phyloP scores from a whole-genome alignment of 768 basidiomycete genomes.

The Russula earlei region DNA sequence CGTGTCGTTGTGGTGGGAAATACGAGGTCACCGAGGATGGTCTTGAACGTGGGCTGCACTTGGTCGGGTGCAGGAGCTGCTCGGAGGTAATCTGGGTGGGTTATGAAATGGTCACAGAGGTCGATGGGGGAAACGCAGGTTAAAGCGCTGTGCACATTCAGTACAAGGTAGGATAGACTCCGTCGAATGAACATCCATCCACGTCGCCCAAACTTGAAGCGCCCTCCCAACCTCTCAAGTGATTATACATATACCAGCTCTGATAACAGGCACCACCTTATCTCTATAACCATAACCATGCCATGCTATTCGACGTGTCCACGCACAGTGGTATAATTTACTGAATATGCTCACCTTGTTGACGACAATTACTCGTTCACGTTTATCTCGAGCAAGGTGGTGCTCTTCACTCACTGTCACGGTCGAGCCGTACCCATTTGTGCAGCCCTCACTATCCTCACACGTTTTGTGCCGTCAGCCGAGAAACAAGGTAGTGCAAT shows the following conservation, averaged over 20 bases:
- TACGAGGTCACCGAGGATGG: conserved; percentile 49
- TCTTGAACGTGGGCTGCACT: conserved; percentile 63
- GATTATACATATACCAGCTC: not conserved
- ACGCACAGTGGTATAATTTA: too few species aligned
- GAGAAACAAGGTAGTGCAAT: not conserved
- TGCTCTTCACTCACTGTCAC: not conserved
- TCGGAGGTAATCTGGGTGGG: conserved; percentile 85
- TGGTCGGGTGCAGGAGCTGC: conserved; percentile 64
- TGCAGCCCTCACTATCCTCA: too few species aligned
- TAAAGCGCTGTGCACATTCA: not conserved
- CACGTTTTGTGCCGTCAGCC: too few species aligned
- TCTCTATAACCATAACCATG: too few species aligned
- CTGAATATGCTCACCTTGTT: too few species aligned
- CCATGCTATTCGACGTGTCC: not conserved
- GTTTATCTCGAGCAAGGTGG: too few species aligned
- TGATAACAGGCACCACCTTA: not conserved
- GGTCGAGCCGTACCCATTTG: not conserved
- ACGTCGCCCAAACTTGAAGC: not conserved
- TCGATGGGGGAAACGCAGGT: not conserved
- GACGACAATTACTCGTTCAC: too few species aligned
- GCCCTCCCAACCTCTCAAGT: not conserved
- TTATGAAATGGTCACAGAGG: conserved; percentile 46
- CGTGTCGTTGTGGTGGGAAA: conserved; percentile 64
- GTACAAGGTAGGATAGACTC: not conserved
- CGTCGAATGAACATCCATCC: not conserved